These are phyloP conservation scores for Shiraia sp. DNA, from an alignment of 2,329 filamentous ascomycete species.

Conservation along the genomic window DNA sequence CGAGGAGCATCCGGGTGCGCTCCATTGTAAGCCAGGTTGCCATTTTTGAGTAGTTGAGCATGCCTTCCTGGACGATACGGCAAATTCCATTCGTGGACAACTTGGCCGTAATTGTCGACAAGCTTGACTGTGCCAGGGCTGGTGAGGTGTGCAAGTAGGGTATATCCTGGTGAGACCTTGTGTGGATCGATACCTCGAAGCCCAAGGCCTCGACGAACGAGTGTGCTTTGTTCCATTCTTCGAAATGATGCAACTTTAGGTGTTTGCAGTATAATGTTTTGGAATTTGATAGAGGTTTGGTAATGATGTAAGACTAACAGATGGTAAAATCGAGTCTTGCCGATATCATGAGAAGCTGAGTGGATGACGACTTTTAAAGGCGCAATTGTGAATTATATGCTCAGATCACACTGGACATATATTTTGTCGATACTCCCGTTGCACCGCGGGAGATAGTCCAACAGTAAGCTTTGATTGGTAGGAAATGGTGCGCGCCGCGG, in stretches of 20 bases:
- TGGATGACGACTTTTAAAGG: slow-evolving; percentile 2
- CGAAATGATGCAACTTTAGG: background rate
- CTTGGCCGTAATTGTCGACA: slow-evolving; percentile 47
- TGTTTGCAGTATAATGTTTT: too few species aligned
- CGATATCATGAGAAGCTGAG: background rate
- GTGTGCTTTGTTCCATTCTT: slow-evolving; percentile 50
- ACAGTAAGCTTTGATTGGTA: background rate
- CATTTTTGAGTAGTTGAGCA: slow-evolving; percentile 50
- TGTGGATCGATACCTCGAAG: slow-evolving; percentile 46
- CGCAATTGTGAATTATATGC: slow-evolving; percentile 1
- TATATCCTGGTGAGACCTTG: slow-evolving; percentile 47
- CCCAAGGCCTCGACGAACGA: slow-evolving; percentile 48
- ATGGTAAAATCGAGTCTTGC: background rate
- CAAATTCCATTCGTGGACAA: slow-evolving; percentile 51
- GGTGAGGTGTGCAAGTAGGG: slow-evolving; percentile 49
- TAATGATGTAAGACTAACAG: too few species aligned
- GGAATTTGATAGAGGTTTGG: too few species aligned
- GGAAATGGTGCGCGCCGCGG: slow-evolving; percentile 7
- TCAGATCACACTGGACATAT: background rate
- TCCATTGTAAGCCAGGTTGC: slow-evolving; percentile 51
- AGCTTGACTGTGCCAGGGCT: slow-evolving; percentile 45
- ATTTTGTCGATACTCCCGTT: background rate
- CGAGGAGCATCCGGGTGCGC: slow-evolving; percentile 46
- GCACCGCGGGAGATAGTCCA: slow-evolving; percentile 5
- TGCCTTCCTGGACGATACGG: slow-evolving; percentile 50